Base-by-base conservation (phyloP, 148 eudicot genomes). In the Rheum nobile region DNA sequence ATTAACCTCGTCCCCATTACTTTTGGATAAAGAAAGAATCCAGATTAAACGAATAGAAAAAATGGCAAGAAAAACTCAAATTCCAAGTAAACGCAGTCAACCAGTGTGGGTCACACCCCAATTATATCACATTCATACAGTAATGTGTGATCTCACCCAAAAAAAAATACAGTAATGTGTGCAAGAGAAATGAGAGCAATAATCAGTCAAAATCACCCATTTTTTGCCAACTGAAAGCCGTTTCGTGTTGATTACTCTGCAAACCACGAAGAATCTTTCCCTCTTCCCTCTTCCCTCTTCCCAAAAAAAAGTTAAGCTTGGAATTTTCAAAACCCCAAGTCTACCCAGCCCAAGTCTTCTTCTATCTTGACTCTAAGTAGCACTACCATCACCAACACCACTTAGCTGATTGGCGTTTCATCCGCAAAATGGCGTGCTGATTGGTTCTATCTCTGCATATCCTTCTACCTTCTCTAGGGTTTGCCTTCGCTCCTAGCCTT, bases 291-390 rank as follows among this genome's bases (percentile, higher is more conserved):
- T 29, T 29, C 35, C 12, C 32, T 41, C 43, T 41, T 8, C 5
- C 6, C n/a, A n/a, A n/a, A n/a, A n/a, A n/a, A 9, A 41, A 41
- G 10, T 41, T 41, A 8, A 0, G 43, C 43, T 41, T 7, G 3
- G 74, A 71, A 43, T 29, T 41, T 71, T 71, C 74, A 71, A 71
- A 29, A 52, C 17, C 44, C 22, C 28, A 71, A 43, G 61, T 59
- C 39, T 38, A n/a, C 75, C 29, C 74, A 71, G 4, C 39, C 37
- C 37, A 73, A 73, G 47, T 41, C 43, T 4, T 73, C 75, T 54
- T 52, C 75, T 55, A 50, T 73, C 67, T 73, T 73, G 75, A 73
- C 75, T 73, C 9, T 26, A 54, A 50, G 61, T 19, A 22, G 32
- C 32, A 57, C 4, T 32, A 32, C 70, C 70, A 31, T 31, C 63